Evolutionary conservation across 2,329 filamentous ascomycete genomes (phyloP).

Genomic region (Pseudodiploospora longispora): DNA sequence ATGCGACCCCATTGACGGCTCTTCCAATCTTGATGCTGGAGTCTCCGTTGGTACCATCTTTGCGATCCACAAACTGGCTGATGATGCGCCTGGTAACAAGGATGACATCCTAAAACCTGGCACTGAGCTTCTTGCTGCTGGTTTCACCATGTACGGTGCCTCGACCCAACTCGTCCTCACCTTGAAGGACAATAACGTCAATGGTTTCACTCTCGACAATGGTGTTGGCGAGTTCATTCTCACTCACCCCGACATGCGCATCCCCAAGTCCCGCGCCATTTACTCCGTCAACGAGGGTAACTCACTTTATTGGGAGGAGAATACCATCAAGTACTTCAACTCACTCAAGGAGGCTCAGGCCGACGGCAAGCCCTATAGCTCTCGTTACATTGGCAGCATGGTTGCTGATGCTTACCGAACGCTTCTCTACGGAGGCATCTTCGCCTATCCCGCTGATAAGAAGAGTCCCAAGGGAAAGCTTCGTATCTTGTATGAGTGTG

Average conservation of each 20-base stretch:
- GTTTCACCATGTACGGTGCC: constrained; percentile 99
- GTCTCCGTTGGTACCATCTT: constrained; percentile 98
- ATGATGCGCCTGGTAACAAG: constrained; percentile 64
- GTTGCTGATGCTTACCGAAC: constrained; percentile 97
- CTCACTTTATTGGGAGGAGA: constrained; percentile 89
- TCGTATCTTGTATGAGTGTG: constrained; percentile 94
- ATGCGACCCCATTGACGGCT: constrained; percentile 96
- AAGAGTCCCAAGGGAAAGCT: constrained; percentile 99
- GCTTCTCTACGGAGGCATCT: constrained; percentile 89
- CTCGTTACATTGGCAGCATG: constrained; percentile 96
- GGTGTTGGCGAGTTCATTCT: constrained; percentile 98
- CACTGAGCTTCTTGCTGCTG: constrained; percentile 82
- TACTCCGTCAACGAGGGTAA: constrained; percentile 99
- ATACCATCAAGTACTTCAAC: constrained; percentile 81
- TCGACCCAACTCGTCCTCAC: constrained; percentile 95
- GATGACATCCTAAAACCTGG: constrained; percentile 87
- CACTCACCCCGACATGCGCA: constrained; percentile 87
- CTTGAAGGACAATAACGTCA: constrained; percentile 86
- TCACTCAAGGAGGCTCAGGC: constrained; percentile 73
- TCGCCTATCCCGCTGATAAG: constrained; percentile 95
- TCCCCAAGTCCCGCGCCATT: constrained; percentile 73
- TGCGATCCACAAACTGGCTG: constrained; percentile 80
- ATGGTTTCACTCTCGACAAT: constrained; percentile 96
- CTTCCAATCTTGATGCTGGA: constrained; percentile 93
- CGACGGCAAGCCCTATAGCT: constrained; percentile 81